Evolutionary conservation across 2,329 filamentous ascomycete genomes (phyloP), one percentile per base, ranked within the genome.

Genomic region (Diaporthe sp.): DNA sequence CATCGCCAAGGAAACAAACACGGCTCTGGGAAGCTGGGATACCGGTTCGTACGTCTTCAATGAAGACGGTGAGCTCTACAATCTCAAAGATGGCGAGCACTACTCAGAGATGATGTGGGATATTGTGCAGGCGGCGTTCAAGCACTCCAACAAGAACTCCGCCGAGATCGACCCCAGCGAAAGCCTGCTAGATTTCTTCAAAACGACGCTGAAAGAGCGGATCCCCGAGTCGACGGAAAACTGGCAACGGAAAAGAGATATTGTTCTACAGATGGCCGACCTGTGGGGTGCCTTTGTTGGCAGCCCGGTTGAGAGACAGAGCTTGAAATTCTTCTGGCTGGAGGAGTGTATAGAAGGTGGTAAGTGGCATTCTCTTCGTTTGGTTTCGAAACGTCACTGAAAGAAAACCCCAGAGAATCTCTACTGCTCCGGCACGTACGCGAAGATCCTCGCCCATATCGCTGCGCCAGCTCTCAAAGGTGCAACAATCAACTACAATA

Each of bases 271-370:
- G 75, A 83, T 90, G 80, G 89, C 90, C 4, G 89, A 92, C 77
- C 87, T 91, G 78, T 95, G 93, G 92, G 93, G 93, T 2, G 89
- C 89, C 0, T 95, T 94, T 80, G 88, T 95, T 8, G 93, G 93
- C 19, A 92, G 89, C 74, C 88, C 90, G 0, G 85, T 94, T 12
- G 83, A 86, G 70, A 88, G 80, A 35, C 93, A 95, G 81, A 94
- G 92, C 78, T 84, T 95, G 42, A 94, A 92, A 83, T 95, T 91
- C 83, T 94, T 95, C 81, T 95, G 93, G 92, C 81, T 95, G 7
- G 93, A 95, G 80, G 92, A 95, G 82, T 94, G 92, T 77, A 92
- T 95, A 70, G 93, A 95, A 80, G 93, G 93, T 60, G 89, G 90
- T 90, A 80, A 78, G 85, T 79, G 52, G 22, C 42, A 3, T 15